Base-by-base conservation (phyloP, 78 protist genomes). In the Acrasis kona region DNA sequence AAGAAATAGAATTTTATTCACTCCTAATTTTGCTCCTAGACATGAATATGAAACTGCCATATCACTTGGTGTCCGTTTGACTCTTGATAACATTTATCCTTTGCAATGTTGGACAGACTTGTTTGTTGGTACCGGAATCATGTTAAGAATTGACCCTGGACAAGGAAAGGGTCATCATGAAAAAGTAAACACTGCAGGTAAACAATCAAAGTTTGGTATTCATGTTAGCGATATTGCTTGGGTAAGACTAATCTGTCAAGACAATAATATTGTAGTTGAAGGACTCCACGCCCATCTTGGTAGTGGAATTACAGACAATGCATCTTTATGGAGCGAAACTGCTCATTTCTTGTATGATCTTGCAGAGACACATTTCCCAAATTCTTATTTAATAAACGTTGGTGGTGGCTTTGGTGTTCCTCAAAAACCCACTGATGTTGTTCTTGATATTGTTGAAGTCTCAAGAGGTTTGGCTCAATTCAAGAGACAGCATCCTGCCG, bases 401-500 rank as follows among this genome's bases (percentile, higher is more conserved):
- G 71, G 71, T 67, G 71, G 71, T 67, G 71, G 71, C 19, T 19
- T 67, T 19, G 71, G 71, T 30, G 19, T 67, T 50, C 61, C 61
- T 50, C 19, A 50, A n/a, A 50, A 50, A 50, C 61, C 61, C 19
- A 50, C 19, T 50, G 61, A 50, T 50, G 34, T n/a, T n/a, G 19
- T 50, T 50, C 19, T 50, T n/a, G 19, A 50, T 50, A 19, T 50
- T 50, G 61, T n/a, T n/a, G 19, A 19, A n/a, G 61, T 50, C 19
- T n/a, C 19, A 19, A 50, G 19, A 50, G 19, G 19, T 50, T 19
- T 50, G 19, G 19, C 61, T n/a, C 19, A 50, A n/a, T 50, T 50
- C n/a, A n/a, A n/a, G n/a, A n/a, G n/a, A n/a, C n/a, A n/a, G 61
- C 19, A 50, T 50, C 19, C 61, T n/a, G 19, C 19, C 19, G 19